Evolutionary conservation across 108 stramenopile species (phyloP).

Genomic region (Conticribra weissflogii): DNA sequence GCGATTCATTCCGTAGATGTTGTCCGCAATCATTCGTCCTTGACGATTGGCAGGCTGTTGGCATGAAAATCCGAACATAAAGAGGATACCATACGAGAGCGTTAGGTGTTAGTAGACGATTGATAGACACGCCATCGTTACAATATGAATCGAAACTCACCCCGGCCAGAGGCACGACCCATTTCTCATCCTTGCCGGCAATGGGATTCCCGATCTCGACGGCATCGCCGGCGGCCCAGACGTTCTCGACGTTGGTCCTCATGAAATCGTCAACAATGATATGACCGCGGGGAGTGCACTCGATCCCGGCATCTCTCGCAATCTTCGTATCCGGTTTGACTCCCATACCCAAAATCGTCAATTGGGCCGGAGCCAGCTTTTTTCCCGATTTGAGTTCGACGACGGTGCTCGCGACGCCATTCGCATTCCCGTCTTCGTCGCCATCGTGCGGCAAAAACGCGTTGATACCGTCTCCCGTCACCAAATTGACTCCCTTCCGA

Average conservation of each 20-base stretch:
- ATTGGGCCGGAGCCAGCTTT: constrained; percentile 58
- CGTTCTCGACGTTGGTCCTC: constrained; percentile 46
- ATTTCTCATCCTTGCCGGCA: constrained; percentile 46
- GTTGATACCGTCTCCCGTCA: constrained; percentile 61
- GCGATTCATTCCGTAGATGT: constrained; percentile 57
- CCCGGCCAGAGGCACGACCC: constrained; percentile 75
- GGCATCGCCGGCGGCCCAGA: constrained; percentile 79
- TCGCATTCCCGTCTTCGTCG: constrained; percentile 42
- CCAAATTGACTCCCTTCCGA: constrained; percentile 56
- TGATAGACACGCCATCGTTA: no score
- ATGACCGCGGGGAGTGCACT: constrained; percentile 55
- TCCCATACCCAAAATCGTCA: constrained; percentile 72
- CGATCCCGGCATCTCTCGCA: constrained; percentile 63
- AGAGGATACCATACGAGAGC: neutral
- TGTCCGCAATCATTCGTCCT: constrained; percentile 74
- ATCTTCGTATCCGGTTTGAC: constrained; percentile 70
- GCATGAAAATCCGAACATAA: neutral
- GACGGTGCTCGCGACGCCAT: constrained; percentile 49
- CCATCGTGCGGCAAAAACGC: constrained; percentile 50
- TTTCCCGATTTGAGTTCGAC: constrained; percentile 58
- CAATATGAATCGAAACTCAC: neutral
- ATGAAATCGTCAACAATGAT: constrained; percentile 63
- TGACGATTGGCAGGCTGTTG: constrained; percentile 67
- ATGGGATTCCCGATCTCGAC: constrained; percentile 67
- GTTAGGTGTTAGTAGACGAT: no score